Conservation (phyloP, 257 asterid genomes). For the Coffea canephora region DNA sequence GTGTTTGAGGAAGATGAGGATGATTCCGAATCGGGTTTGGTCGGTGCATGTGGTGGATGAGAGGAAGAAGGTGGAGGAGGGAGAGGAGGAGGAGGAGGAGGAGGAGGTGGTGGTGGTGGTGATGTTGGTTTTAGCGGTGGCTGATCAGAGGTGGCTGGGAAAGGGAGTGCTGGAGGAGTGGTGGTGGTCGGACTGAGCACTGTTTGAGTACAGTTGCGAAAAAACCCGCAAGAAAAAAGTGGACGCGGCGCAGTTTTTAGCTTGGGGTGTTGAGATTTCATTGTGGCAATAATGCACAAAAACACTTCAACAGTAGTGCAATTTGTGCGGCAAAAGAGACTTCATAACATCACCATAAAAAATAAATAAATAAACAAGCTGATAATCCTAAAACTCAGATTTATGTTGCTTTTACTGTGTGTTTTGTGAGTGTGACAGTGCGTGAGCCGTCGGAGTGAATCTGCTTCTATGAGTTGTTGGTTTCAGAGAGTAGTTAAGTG, state of each 20-base stretch:
- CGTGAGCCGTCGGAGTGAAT: no score
- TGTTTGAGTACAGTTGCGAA: constrained; percentile 73
- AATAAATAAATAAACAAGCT: no score
- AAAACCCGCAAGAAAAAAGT: constrained; percentile 66
- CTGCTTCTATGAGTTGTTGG: background rate
- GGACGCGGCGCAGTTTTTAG: constrained; percentile 58
- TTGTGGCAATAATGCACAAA: constrained; percentile 15
- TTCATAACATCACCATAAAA: no score
- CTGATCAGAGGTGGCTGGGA: constrained; percentile 8
- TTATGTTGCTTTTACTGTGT: no score
- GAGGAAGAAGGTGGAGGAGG: constrained; percentile 14
- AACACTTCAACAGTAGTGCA: background rate
- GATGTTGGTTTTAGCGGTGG: constrained; percentile 24
- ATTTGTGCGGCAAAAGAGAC: no score
- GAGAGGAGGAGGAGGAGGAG: constrained; percentile 23
- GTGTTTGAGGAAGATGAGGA: constrained; percentile 76
- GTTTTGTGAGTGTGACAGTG: no score
- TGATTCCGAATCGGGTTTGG: constrained; percentile 43
- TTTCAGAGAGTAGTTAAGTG: background rate
- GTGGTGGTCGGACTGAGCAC: constrained; percentile 75
- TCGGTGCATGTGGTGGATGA: background rate
- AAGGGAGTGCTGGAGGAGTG: constrained; percentile 66
- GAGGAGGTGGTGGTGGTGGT: constrained; percentile 10
- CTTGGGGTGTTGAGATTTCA: constrained; percentile 71
- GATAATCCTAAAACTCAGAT: no score